Base-by-base conservation (phyloP, 805 yeast genomes). In the Danielozyma ontarioensis region DNA sequence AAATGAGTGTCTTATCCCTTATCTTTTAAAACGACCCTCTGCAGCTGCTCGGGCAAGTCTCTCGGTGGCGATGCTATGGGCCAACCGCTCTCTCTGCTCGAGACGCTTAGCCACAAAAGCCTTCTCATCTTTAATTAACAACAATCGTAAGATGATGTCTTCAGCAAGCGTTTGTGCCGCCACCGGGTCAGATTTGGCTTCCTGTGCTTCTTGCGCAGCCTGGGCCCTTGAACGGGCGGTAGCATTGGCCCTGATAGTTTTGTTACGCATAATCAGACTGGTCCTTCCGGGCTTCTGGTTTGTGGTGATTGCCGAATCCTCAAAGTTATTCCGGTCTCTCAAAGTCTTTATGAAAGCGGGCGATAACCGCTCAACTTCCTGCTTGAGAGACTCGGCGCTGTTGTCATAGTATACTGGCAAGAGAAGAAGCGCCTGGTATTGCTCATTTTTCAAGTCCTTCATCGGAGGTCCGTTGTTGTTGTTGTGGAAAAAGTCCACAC, bases 381-480 rank as follows among this genome's bases (percentile, higher is more conserved):
- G 63, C 36, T 65, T 68, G 36, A 87, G 62, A 33, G 64, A 68
- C 0, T 52, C 35, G 0, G 62, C 57, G 5, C 68, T 62, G 31
- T 71, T 62, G 36, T 80, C 84, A 47, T 84, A 83, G 47, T 75
- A 76, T 1, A 72, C 76, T 2, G 87, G 84, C 6, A 84, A 64
- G 17, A 80, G 55, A 39, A 81, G 56, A 16, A 85, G 54, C 26
- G 76, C 71, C 52, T 83, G 85, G 50, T 82, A 86, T 23, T 73
- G 70, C 19, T 69, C 73, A 36, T 75, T 74, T 40, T 78, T 79
- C 46, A 86, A 59, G 5, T 72, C 74, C 39, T 72, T 76, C 19
- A 84, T 44, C 1, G 86, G 72, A 0, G 93, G 93, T 0, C 95
- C 95, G 22, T 80, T 80, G 0, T 95, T 95, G 28, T 74, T 79